Percentiles rank a stretch among this genome's conserved stretches.
Evolutionary conservation across 495 filamentous ascomycete genomes (phyloP).

Genomic region (Lasiosphaeria miniovina): DNA sequence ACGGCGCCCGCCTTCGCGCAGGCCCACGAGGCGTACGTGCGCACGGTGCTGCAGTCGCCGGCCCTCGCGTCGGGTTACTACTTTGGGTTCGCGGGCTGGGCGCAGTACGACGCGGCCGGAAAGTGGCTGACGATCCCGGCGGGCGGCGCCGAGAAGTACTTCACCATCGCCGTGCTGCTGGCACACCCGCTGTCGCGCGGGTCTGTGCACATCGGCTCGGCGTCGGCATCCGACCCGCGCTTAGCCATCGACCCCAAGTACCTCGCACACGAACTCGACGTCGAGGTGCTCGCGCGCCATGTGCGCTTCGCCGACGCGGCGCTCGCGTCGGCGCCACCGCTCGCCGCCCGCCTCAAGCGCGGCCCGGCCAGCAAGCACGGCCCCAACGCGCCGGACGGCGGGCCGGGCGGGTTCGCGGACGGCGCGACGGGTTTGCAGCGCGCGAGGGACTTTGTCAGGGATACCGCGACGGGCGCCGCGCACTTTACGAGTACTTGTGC

Average conservation of each 20-base stretch:
- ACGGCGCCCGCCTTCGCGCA: conserved; percentile 15
- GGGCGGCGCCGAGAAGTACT: background rate
- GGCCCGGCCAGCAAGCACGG: background rate
- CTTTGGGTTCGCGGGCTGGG: background rate
- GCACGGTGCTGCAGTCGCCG: background rate
- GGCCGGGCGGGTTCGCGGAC: conserved; percentile 2
- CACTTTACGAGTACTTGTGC: conserved; percentile 28
- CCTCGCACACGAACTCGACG: conserved; percentile 49
- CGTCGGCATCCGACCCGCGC: conserved; percentile 17
- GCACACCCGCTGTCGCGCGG: conserved; percentile 50
- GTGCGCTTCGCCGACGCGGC: conserved; percentile 27
- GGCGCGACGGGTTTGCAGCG: conserved; percentile 12
- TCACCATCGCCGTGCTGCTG: conserved; percentile 24
- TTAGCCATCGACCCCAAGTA: conserved; percentile 51
- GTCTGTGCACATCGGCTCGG: conserved; percentile 46
- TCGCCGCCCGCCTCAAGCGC: background rate
- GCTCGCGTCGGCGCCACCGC: conserved; percentile 33
- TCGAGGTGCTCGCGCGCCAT: conserved; percentile 40
- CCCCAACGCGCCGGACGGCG: background rate
- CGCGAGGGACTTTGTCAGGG: conserved; percentile 22
- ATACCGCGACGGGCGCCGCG: conserved; percentile 21
- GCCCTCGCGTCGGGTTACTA: background rate
- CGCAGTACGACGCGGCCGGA: background rate
- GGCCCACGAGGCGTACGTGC: background rate
- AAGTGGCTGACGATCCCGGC: background rate